Base-by-base conservation (phyloP, 306 rosid species). In the Vicia faba region DNA sequence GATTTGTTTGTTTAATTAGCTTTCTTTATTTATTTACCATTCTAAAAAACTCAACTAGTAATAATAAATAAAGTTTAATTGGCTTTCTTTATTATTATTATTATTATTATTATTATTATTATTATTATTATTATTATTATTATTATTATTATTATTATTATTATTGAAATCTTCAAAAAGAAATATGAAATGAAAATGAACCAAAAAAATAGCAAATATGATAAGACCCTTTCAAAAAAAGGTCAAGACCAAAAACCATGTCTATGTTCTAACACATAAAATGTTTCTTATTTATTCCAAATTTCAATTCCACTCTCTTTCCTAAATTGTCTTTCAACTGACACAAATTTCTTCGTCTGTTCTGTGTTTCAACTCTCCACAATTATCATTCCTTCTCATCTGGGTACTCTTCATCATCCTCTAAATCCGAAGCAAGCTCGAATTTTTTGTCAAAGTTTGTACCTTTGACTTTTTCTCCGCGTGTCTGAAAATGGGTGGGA, bases 401-500 rank as follows among this genome's bases (percentile, higher is more conserved):
- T 80, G 71, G 80, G 71, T 74, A 57, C 58, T 44, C 20, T 63
- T 18, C 13, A 68, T 62, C 26, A 57, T 39, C 70, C 15, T 59
- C 64, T 36, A 69, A 36, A 35, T 72, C 69, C 25, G 64, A 74
- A 31, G 18, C 67, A 31, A 26, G 29, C 8, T 60, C 36, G 63
- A 67, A 75, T 53, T 43, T 33, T 9, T 20, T 3, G 20, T 43
- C 68, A 31, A 78, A 76, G 72, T 79, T 68, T 45, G 15, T 39
- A 31, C 23, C 78, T 73, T 75, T 50, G 71, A 75, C 75, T 66
- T 75, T 46, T 43, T 56, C 36, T 78, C 29, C 5, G 53, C 1
- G 55, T 49, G 14, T 66, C 61, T 73, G 18, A 68, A 61, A 33
- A 90, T 93, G 97, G 87, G 79, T 66, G 78, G 77, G 26, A 44